Evolutionary conservation across 2,329 filamentous ascomycete genomes (phyloP).

Genomic region (Ophiostoma piceae): DNA sequence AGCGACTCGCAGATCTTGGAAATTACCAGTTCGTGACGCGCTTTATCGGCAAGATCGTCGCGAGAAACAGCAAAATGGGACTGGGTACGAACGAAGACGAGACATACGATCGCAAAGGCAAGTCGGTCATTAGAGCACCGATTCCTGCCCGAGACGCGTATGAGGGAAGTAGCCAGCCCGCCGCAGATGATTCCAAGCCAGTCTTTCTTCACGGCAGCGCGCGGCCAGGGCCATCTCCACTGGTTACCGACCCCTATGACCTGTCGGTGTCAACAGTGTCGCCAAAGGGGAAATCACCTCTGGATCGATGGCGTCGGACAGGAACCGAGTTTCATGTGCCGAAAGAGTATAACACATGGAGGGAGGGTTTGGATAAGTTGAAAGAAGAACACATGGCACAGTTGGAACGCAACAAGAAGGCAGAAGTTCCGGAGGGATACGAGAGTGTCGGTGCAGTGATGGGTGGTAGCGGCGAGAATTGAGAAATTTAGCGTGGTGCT

Average conservation of each 20-base stretch:
- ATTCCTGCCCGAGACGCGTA: not conserved
- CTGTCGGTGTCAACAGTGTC: not conserved
- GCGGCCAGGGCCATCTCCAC: not conserved
- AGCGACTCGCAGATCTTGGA: slow-evolving; percentile 3
- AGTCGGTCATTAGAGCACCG: not conserved
- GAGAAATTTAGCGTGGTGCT: not conserved
- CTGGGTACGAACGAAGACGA: not conserved
- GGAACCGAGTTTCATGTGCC: not conserved
- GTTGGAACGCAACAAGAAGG: not conserved
- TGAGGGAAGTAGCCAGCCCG: not conserved
- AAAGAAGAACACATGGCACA: not conserved
- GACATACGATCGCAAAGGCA: not conserved
- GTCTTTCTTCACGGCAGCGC: not conserved
- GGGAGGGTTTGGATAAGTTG: not conserved
- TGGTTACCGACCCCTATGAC: not conserved
- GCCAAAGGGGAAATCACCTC: not conserved
- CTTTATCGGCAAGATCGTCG: not conserved
- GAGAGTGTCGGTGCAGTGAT: not conserved
- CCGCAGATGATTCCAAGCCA: not conserved
- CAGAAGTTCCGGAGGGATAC: not conserved
- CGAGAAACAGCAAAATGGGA: not conserved
- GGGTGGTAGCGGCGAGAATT: not conserved
- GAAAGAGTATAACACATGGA: not conserved
- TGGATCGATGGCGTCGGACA: not conserved
- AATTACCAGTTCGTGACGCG: not conserved